Evolutionary conservation across 257 asterid species (phyloP).

Genomic region (Solanum acaule): DNA sequence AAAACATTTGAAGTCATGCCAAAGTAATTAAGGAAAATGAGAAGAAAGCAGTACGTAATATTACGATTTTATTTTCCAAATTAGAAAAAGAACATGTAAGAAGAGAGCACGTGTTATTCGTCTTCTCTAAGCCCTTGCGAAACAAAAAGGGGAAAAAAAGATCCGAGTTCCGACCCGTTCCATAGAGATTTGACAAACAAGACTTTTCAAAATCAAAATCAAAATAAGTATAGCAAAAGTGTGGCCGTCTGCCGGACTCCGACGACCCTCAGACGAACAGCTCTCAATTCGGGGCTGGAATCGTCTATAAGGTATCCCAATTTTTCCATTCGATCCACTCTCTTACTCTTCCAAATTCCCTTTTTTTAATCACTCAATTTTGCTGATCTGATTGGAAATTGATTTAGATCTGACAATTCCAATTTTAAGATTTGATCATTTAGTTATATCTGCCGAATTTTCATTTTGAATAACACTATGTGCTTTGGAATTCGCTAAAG

Average conservation of each 20-base stretch:
- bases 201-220: not conserved
- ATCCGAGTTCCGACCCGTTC: not conserved
- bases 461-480: not conserved
- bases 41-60: not conserved
- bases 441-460: not conserved
- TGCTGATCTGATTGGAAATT: not conserved
- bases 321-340: not conserved
- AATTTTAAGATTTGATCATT: not conserved
- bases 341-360: not conserved
- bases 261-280: not conserved
- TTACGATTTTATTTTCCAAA: not conserved
- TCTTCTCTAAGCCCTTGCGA: not conserved
- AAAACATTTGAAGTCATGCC: not conserved
- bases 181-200: not conserved
- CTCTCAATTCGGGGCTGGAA: not conserved
- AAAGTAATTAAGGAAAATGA: not conserved
- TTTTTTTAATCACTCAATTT: not conserved
- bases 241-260: not conserved
- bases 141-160: no score
- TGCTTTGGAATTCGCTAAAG: not conserved
- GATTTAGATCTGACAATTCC: not conserved
- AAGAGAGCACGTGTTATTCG: not conserved
- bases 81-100: not conserved
- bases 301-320: not conserved
- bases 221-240: not conserved